Conservation (phyloP, 1,284 basidiomycete species). For the Cystobasidium sp. region DNA sequence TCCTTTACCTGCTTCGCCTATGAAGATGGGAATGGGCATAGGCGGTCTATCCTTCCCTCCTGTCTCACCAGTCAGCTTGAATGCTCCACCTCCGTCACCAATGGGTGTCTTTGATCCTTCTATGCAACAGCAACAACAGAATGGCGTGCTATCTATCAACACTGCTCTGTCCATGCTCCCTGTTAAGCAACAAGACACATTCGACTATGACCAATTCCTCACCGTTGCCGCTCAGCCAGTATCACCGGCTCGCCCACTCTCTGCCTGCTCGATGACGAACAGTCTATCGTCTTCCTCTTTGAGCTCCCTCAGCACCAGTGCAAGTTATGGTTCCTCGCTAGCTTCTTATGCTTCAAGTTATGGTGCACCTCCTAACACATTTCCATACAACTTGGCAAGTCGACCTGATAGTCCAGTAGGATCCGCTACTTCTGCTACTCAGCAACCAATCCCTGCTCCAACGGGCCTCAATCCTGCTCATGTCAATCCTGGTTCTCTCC, state of each 20-base stretch:
- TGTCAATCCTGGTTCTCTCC: background rate
- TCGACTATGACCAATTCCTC: constrained; percentile 1
- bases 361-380: constrained; percentile 12
- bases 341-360: constrained; percentile 4
- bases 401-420: background rate
- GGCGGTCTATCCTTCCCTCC: background rate
- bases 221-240: background rate
- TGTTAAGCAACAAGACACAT: background rate
- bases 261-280: constrained; percentile 4
- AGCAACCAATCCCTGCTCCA: constrained; percentile 4
- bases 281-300: background rate
- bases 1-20: background rate
- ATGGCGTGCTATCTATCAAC: background rate
- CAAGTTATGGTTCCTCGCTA: constrained; percentile 2
- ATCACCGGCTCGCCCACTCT: background rate
- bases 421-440: background rate
- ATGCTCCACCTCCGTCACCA: background rate
- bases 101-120: background rate
- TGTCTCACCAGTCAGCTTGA: background rate
- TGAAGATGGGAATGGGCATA: background rate
- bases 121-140: background rate
- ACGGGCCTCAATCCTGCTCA: constrained; percentile 1
- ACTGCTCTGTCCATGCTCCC: background rate
- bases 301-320: constrained; percentile 5
- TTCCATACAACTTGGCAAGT: constrained; percentile 11